Evolutionary conservation across 176 grass and related monocot genomes (phyloP).

Genomic region (Oryza punctata): DNA sequence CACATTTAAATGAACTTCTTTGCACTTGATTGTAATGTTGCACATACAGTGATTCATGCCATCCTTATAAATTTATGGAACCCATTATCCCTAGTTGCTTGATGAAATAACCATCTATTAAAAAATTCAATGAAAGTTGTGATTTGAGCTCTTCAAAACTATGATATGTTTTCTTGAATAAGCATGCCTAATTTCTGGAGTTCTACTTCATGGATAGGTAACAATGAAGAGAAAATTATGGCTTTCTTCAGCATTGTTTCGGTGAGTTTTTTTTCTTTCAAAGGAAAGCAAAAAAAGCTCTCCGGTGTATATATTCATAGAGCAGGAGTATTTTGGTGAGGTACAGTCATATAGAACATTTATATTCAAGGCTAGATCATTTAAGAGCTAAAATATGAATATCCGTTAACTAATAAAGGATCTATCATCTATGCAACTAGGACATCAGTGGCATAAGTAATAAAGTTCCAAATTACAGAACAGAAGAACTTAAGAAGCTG

Average conservation of each 20-base stretch:
- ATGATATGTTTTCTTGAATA: background rate
- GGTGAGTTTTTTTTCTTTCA: too few relatives aligned
- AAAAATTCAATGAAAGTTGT: background rate
- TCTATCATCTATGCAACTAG: background rate
- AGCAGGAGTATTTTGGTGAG: too few relatives aligned
- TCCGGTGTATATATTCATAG: too few relatives aligned
- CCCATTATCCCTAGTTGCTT: background rate
- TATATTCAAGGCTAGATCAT: background rate
- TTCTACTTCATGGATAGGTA: background rate
- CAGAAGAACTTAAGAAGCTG: background rate
- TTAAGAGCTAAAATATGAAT: background rate
- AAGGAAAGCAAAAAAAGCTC: too few relatives aligned
- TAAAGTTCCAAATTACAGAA: background rate
- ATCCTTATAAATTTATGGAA: constrained; percentile 1
- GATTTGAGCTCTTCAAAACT: background rate
- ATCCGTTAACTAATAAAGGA: background rate
- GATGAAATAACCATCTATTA: background rate
- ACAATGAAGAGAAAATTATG: background rate
- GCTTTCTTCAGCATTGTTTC: background rate
- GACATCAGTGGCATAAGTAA: background rate
- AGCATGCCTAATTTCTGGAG: background rate
- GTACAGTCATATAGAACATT: background rate
- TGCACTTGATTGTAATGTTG: background rate
- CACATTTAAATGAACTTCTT: constrained; percentile 14
- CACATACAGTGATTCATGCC: background rate